Evolutionary conservation across 768 basidiomycete genomes (phyloP).

Genomic region (Russula sp.): DNA sequence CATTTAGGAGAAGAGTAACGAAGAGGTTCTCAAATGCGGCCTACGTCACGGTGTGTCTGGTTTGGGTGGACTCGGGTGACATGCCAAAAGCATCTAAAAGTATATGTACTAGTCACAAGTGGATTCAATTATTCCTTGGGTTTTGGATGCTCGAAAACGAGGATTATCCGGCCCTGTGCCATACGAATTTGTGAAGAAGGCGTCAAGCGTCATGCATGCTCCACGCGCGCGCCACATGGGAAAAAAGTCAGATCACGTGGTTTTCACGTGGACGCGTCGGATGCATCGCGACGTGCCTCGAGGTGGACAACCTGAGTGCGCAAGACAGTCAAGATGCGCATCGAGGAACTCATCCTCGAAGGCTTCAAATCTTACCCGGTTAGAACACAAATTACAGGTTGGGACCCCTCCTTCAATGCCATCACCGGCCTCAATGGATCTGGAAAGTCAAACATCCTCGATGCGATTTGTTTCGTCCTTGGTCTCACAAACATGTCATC

Average conservation of each 20-base stretch:
- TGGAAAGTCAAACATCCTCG: constrained; percentile 98
- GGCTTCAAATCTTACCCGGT: constrained; percentile 99
- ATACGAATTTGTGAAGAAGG: too few relatives aligned
- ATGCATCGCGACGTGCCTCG: neutral
- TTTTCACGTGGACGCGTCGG: constrained; percentile 23
- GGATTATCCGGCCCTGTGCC: too few relatives aligned
- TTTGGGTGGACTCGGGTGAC: too few relatives aligned
- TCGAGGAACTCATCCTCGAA: constrained; percentile 37
- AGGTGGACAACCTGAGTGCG: neutral
- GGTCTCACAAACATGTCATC: constrained; percentile 97
- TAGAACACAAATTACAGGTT: constrained; percentile 91
- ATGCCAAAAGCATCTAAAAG: too few relatives aligned
- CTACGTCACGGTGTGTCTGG: too few relatives aligned
- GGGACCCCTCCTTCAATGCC: constrained; percentile 98
- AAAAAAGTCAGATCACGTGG: neutral
- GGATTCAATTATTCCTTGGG: too few relatives aligned
- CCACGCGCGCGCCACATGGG: too few relatives aligned
- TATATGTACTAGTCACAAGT: too few relatives aligned
- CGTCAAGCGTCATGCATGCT: too few relatives aligned
- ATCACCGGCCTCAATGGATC: constrained; percentile 96
- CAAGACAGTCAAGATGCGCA: constrained; percentile 20
- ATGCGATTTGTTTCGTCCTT: constrained; percentile 98
- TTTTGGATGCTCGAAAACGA: too few relatives aligned
- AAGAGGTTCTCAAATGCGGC: too few relatives aligned
- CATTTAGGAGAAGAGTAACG: too few relatives aligned